Percentiles rank a stretch among this genome's conserved stretches.
phyloP scores from a whole-genome alignment of 1,284 basidiomycete genomes.

The Phellopilus nigrolimitatus region DNA sequence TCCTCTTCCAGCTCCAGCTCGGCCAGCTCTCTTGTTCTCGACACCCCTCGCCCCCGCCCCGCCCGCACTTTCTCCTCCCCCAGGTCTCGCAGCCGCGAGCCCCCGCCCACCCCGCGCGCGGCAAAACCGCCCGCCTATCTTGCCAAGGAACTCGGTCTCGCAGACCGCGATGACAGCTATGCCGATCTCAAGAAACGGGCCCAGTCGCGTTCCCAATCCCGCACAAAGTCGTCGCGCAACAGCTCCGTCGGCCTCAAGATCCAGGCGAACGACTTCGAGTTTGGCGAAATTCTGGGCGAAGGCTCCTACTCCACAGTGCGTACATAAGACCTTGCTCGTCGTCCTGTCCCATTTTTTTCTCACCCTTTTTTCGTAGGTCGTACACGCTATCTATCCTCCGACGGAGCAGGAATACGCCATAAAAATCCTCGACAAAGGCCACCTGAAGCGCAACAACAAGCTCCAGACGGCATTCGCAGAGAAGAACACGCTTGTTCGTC shows the following conservation, averaged over 20 bases:
- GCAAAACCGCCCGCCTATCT: conserved; percentile 54
- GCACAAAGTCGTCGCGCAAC: conserved; percentile 33
- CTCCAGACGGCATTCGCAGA: conserved; percentile 59
- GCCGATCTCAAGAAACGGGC: conserved; percentile 24
- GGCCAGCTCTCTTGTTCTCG: conserved; percentile 37
- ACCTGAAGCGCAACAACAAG: conserved; percentile 65
- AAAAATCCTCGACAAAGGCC: conserved; percentile 74
- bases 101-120: conserved; percentile 41
- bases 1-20: conserved; percentile 62
- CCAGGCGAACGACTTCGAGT: conserved; percentile 61
- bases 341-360: conserved; percentile 4
- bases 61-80: conserved; percentile 64
- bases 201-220: conserved; percentile 34
- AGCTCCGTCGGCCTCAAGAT: conserved; percentile 44
- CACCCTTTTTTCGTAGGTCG: conserved; percentile 42
- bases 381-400: conserved; percentile 48
- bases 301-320: conserved; percentile 76
- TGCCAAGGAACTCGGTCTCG: conserved; percentile 50
- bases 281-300: conserved; percentile 68
- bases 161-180: conserved; percentile 31
- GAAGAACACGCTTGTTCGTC: conserved; percentile 50
- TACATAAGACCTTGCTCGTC: conserved; percentile 17
- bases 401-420: conserved; percentile 67
- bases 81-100: conserved; percentile 49
- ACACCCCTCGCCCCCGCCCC: conserved; percentile 51